Conservation (phyloP, 306 rosid species). For the Calophaca sinica region DNA sequence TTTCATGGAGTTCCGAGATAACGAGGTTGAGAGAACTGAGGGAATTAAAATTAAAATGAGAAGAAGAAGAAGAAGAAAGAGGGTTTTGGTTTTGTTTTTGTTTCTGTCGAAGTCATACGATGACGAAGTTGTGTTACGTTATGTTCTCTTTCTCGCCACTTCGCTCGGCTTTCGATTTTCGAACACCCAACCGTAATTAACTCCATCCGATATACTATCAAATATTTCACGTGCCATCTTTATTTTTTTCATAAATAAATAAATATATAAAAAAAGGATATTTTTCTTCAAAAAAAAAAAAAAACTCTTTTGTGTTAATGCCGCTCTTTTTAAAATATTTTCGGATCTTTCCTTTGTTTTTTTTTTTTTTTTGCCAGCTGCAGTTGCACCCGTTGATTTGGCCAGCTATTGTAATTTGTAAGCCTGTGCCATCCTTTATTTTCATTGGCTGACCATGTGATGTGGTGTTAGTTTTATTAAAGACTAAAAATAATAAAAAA, state of each 20-base stretch:
- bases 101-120: conserved; percentile 7
- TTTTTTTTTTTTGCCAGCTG: background rate
- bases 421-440: background rate
- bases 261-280: no score
- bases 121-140: background rate
- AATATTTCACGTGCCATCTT: conserved; percentile 24
- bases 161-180: conserved; percentile 46
- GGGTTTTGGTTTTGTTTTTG: conserved; percentile 46
- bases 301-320: background rate
- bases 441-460: background rate
- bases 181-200: conserved; percentile 55
- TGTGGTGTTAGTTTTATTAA: background rate
- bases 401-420: background rate
- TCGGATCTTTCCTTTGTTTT: background rate
- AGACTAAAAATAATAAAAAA: background rate
- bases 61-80: conserved; percentile 18
- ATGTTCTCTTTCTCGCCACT: background rate
- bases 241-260: background rate
- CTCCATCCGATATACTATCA: conserved; percentile 29
- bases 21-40: background rate
- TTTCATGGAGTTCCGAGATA: conserved; percentile 53
- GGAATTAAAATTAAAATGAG: background rate
- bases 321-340: background rate
- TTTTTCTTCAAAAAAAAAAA: background rate
- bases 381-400: background rate